These are phyloP conservation scores for Monosporascus sp. DNA, from an alignment of 2,329 filamentous ascomycete species.

Conservation along the genomic window DNA sequence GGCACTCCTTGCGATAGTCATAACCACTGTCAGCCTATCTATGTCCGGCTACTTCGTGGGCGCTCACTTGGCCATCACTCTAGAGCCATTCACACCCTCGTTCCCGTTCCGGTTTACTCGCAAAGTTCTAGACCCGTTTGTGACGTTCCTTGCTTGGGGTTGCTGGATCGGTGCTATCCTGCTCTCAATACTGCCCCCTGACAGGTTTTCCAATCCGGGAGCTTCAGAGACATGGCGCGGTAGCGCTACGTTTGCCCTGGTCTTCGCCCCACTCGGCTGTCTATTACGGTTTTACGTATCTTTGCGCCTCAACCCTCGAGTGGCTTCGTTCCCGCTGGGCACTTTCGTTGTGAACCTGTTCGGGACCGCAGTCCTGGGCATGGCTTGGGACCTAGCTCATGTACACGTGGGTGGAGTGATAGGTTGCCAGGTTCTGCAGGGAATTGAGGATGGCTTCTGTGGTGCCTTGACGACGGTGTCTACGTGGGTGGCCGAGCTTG, in stretches of 20 bases:
- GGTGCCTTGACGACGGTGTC: slow-evolving; percentile 63
- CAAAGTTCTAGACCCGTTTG: slow-evolving; percentile 57
- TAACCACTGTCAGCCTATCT: slow-evolving; percentile 67
- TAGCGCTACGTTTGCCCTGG: slow-evolving; percentile 67
- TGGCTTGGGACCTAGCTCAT: slow-evolving; percentile 76
- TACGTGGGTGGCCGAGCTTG: slow-evolving; percentile 61
- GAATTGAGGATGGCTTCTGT: slow-evolving; percentile 64
- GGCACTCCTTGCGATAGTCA: slow-evolving; percentile 70
- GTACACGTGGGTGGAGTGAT: slow-evolving; percentile 47
- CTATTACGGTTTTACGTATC: slow-evolving; percentile 70
- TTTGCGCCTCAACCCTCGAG: slow-evolving; percentile 62
- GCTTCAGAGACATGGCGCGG: slow-evolving; percentile 65
- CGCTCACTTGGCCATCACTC: slow-evolving; percentile 64
- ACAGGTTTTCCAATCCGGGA: slow-evolving; percentile 33
- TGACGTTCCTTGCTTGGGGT: slow-evolving; percentile 62
- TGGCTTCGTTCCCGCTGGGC: slow-evolving; percentile 71
- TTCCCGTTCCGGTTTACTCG: slow-evolving; percentile 55
- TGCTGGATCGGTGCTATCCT: slow-evolving; percentile 76
- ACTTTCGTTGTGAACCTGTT: slow-evolving; percentile 80
- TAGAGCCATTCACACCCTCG: slow-evolving; percentile 55
- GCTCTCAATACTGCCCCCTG: slow-evolving; percentile 66
- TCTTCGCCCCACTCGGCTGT: slow-evolving; percentile 79
- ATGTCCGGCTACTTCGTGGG: slow-evolving; percentile 67
- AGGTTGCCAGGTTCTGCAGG: slow-evolving; percentile 65
- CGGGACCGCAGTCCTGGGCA: slow-evolving; percentile 69